These are phyloP conservation scores for Trichophaea hybrida DNA, from an alignment of 2,329 filamentous ascomycete genomes.

Conservation along the genomic window DNA sequence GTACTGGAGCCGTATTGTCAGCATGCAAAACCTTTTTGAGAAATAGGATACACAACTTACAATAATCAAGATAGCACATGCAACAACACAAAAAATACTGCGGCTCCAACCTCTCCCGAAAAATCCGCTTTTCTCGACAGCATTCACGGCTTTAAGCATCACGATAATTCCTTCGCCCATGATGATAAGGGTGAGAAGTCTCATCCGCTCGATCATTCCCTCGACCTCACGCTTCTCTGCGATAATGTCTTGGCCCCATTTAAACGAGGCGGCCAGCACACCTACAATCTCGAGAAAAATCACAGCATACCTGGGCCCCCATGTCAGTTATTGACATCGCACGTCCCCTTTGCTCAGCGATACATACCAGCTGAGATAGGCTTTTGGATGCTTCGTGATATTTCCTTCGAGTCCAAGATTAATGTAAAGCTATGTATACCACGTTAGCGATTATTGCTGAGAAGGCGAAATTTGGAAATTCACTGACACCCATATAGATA, in stretches of 20 bases:
- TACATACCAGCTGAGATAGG: too few relatives aligned
- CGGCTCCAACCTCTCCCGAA: slow-evolving; percentile 15
- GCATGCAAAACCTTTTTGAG: slow-evolving; percentile 27
- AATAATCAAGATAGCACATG: slow-evolving; percentile 23
- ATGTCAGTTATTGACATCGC: too few relatives aligned
- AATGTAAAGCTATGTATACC: too few relatives aligned
- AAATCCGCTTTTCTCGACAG: slow-evolving; percentile 31
- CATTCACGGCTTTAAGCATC: slow-evolving; percentile 43
- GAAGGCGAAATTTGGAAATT: too few relatives aligned
- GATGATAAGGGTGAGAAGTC: slow-evolving; percentile 50
- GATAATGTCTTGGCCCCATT: slow-evolving; percentile 46
- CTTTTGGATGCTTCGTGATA: too few relatives aligned
- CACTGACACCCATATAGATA: slow-evolving; percentile 5
- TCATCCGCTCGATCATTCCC: slow-evolving; percentile 50
- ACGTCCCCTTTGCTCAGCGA: too few relatives aligned
- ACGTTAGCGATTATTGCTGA: too few relatives aligned
- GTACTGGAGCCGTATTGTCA: slow-evolving; percentile 30
- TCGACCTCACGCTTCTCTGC: too few relatives aligned
- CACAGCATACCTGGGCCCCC: slow-evolving; percentile 45
- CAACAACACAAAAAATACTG: slow-evolving; percentile 22
- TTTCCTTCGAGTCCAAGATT: too few relatives aligned
- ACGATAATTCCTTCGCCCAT: slow-evolving; percentile 52
- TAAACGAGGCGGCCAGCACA: slow-evolving; percentile 41
- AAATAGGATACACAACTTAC: slow-evolving; percentile 18
- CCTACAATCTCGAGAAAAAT: slow-evolving; percentile 40